Evolutionary conservation across 139 green algal genomes (phyloP).

Genomic region (Tetraselmis striata): DNA sequence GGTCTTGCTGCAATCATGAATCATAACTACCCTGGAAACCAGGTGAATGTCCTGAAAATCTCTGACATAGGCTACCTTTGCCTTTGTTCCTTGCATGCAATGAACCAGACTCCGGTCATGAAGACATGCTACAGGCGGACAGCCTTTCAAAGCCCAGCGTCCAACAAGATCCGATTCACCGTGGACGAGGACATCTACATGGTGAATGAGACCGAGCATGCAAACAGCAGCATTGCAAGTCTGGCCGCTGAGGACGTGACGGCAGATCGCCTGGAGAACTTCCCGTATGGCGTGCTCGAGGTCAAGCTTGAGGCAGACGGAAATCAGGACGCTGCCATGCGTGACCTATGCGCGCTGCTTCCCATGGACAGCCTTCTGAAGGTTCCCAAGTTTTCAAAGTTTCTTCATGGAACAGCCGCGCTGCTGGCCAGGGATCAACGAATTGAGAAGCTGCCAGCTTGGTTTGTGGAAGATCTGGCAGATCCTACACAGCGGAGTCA

Average conservation of each 20-base stretch:
- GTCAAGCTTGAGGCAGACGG: slow-evolving; percentile 74
- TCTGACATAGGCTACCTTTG: too few species aligned
- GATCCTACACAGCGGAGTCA: not conserved
- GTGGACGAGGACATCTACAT: not conserved
- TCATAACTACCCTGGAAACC: too few species aligned
- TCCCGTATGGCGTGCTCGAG: slow-evolving; percentile 81
- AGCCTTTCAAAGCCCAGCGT: not conserved
- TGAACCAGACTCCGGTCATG: not conserved
- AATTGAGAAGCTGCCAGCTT: not conserved
- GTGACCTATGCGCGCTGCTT: not conserved
- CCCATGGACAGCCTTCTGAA: slow-evolving; percentile 55
- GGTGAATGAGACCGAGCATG: not conserved
- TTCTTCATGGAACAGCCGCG: slow-evolving; percentile 56
- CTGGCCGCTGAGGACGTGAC: slow-evolving; percentile 10
- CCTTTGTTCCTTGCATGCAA: not conserved
- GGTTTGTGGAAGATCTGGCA: not conserved
- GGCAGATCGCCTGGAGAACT: slow-evolving; percentile 36
- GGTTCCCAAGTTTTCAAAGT: slow-evolving; percentile 78
- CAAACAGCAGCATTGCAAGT: too few species aligned
- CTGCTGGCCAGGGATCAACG: slow-evolving; percentile 34
- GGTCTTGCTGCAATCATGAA: too few species aligned
- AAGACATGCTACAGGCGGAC: slow-evolving; percentile 6
- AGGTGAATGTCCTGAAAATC: too few species aligned
- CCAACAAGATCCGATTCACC: not conserved
- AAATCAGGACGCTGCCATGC: not conserved